These are phyloP conservation scores for Candida railenensis DNA, from an alignment of 805 yeast genomes.

Conservation along the genomic window DNA sequence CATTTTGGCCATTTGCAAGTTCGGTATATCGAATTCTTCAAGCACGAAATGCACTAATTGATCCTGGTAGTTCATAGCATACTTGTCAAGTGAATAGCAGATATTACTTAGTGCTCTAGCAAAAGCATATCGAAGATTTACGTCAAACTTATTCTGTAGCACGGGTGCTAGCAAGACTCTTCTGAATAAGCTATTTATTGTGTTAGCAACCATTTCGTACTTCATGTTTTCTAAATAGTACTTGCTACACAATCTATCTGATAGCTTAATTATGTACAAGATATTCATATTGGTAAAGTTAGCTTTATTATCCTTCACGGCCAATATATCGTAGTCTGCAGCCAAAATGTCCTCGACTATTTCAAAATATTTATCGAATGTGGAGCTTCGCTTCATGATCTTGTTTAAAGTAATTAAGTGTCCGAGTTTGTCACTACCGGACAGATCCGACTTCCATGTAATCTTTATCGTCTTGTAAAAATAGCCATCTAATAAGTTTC, in stretches of 20 bases:
- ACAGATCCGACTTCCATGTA: slow-evolving; percentile 1
- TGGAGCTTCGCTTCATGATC: slow-evolving; percentile 24
- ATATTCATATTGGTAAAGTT: slow-evolving; percentile 16
- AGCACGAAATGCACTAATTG: slow-evolving; percentile 41
- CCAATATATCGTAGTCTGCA: slow-evolving; percentile 12
- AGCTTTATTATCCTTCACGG: not conserved
- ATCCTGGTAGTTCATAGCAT: slow-evolving; percentile 36
- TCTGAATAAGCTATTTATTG: slow-evolving; percentile 47
- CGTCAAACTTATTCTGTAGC: slow-evolving; percentile 46
- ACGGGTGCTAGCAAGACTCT: slow-evolving; percentile 23
- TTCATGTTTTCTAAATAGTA: slow-evolving; percentile 12
- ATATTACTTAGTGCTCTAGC: slow-evolving; percentile 67
- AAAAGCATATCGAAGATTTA: slow-evolving; percentile 58
- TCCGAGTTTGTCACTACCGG: slow-evolving; percentile 28
- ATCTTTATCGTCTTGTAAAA: slow-evolving; percentile 8
- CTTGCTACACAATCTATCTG: slow-evolving; percentile 34
- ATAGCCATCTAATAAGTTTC: slow-evolving; percentile 17
- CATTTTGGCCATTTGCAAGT: slow-evolving; percentile 2
- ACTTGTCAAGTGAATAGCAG: slow-evolving; percentile 27
- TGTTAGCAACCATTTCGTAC: slow-evolving; percentile 44
- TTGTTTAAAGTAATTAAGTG: slow-evolving; percentile 41
- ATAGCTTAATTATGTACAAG: slow-evolving; percentile 31
- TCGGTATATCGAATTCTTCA: slow-evolving; percentile 27
- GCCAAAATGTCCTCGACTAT: slow-evolving; percentile 15
- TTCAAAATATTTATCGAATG: slow-evolving; percentile 6